Base-by-base conservation (phyloP, 2,329 filamentous ascomycete species). In the Trichoderma lentiforme region DNA sequence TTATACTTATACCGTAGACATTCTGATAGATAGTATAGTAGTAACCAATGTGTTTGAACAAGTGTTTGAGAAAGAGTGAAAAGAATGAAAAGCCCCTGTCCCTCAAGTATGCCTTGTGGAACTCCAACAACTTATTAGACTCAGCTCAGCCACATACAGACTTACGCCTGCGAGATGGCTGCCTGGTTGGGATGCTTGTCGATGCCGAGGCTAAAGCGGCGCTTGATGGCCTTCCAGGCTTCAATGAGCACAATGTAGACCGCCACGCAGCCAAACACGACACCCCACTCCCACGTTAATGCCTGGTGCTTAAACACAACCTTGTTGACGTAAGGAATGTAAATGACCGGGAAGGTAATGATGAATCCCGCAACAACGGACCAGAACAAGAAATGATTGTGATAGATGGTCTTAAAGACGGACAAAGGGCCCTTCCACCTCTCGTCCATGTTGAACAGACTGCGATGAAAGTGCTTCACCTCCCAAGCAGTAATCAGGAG, bases 401-500 rank as follows among this genome's bases (percentile, higher is more conserved):
- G 84, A 84, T 88, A 91, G 14, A 93, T 83, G n/a, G 91, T 91
- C 75, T 81, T 82, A 77, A 88, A 85, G 12, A 89, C 83, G 0
- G 86, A 85, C 53, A 85, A 79, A 1, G 83, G 82, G 0, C 87
- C 87, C 4, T 76, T 75, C 81, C 84, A 87, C 39, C 83, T 79
- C 73, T 85, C 83, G 73, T 90, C 84, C 88, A 93, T 91, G 76
- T 86, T 85, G 81, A 93, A 93, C 75, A 93, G 85, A 24, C 88
- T 91, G 60, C 90, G 87, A 18, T 88, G 88, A 80, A 92, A 90
- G 75, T 93, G 89, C 78, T 92, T 90, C 77, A 92, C 90, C 80
- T 93, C 90, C 91, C 91, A 93, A 0, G 91, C 90, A 0, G 91
- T 89, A 71, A 92, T 86, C 7, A 93, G 83, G 6, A 92, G 84